These are phyloP conservation scores for Luffa aegyptiaca DNA, from an alignment of 306 rosid species.

Conservation along the genomic window DNA sequence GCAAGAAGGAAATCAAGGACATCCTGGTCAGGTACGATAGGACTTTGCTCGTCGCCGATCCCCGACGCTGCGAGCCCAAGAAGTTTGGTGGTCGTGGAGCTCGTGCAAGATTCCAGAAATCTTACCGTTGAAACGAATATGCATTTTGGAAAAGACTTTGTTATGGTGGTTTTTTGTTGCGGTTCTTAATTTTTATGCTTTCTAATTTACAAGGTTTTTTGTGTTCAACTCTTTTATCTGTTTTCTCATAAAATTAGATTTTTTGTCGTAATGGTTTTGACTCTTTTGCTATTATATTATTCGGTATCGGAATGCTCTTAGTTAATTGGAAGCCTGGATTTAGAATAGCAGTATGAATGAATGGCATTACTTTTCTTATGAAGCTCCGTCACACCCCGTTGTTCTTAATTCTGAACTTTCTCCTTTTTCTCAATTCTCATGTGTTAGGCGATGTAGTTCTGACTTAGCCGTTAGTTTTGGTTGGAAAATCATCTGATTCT, in stretches of 20 bases:
- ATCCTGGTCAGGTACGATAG: constrained; percentile 61
- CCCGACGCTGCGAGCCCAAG: constrained; percentile 86
- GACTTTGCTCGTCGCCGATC: constrained; percentile 73
- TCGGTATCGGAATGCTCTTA: background rate
- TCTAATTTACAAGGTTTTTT: background rate
- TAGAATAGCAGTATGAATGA: background rate
- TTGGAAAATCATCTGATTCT: background rate
- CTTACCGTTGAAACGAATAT: constrained; percentile 48
- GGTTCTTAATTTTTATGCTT: background rate
- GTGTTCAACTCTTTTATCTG: background rate
- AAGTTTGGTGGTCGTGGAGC: constrained; percentile 95
- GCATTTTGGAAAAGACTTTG: background rate
- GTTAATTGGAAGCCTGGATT: background rate
- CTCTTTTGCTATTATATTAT: constrained; percentile 6
- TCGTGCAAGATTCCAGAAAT: constrained; percentile 82
- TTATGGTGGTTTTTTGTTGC: background rate
- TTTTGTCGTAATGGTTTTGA: background rate
- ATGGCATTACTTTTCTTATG: background rate
- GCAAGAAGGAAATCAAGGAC: constrained; percentile 87
- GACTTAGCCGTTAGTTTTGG: background rate
- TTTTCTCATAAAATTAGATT: background rate
- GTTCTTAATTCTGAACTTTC: background rate
- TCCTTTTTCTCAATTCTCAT: background rate
- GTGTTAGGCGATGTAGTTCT: background rate
- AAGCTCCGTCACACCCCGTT: background rate